Conservation (phyloP, 208 protist species). For the Trypanosoma lewisi region DNA sequence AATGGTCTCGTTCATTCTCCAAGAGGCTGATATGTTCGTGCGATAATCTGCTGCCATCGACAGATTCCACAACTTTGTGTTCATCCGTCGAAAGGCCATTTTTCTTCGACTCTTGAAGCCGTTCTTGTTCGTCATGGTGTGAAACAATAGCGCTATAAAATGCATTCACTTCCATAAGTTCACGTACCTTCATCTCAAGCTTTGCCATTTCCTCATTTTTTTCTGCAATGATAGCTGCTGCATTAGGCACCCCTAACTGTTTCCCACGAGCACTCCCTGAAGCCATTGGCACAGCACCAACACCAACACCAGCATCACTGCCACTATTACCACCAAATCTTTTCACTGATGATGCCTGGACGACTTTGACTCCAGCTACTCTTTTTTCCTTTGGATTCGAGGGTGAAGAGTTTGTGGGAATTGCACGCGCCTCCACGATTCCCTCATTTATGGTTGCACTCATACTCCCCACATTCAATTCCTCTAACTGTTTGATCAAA, state of each 20-base stretch:
- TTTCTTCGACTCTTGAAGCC: neutral
- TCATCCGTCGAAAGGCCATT: neutral
- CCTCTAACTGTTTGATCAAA: slow-evolving; percentile 67
- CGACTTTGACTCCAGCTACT: slow-evolving; percentile 5
- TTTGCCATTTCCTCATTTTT: slow-evolving; percentile 62
- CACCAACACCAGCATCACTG: no score
- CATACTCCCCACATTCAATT: slow-evolving; percentile 12
- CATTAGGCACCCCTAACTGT: neutral
- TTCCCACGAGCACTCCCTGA: neutral
- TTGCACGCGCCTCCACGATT: slow-evolving; percentile 17
- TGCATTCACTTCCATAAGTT: slow-evolving; percentile 74
- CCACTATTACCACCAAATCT: neutral
- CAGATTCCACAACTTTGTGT: slow-evolving; percentile 18
- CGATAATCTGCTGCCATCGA: slow-evolving; percentile 27
- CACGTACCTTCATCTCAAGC: slow-evolving; percentile 60
- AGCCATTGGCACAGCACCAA: no score
- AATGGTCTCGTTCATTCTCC: slow-evolving; percentile 37
- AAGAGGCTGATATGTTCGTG: slow-evolving; percentile 32
- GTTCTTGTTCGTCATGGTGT: slow-evolving; percentile 68
- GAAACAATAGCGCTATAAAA: slow-evolving; percentile 81
- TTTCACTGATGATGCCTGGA: neutral
- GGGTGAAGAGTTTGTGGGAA: slow-evolving; percentile 12
- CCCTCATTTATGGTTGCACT: neutral
- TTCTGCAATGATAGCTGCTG: slow-evolving; percentile 25
- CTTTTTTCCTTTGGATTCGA: neutral